phyloP scores from a whole-genome alignment of 495 filamentous ascomycete genomes.

The Lophium mytilinum region DNA sequence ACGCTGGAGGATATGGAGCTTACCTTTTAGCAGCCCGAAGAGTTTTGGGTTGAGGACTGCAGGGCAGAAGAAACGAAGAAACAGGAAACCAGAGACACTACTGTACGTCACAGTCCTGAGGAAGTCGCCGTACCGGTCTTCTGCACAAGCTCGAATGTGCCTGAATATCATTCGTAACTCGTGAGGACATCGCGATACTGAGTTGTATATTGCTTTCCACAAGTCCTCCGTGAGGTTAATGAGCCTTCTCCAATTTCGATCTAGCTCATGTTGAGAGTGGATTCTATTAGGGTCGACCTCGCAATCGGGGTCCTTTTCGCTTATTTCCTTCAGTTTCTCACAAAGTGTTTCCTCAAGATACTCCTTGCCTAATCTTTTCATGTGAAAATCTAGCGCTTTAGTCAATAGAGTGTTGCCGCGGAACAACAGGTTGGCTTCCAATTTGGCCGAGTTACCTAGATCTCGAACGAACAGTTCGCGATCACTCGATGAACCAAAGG shows the following conservation, averaged over 20 bases:
- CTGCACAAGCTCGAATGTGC: slow-evolving; percentile 86
- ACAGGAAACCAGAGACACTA: slow-evolving; percentile 93
- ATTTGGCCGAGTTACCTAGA: slow-evolving; percentile 48
- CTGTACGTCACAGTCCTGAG: slow-evolving; percentile 88
- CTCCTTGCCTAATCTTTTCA: slow-evolving; percentile 88
- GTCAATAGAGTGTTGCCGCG: slow-evolving; percentile 92
- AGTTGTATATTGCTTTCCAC: slow-evolving; percentile 74
- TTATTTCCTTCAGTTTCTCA: slow-evolving; percentile 80
- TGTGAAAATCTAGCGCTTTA: slow-evolving; percentile 87
- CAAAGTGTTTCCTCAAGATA: slow-evolving; percentile 83
- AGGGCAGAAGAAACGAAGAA: slow-evolving; percentile 92
- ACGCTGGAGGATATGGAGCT: slow-evolving; percentile 18
- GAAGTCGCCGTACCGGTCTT: slow-evolving; percentile 96
- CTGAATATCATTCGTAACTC: slow-evolving; percentile 84
- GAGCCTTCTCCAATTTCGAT: slow-evolving; percentile 76
- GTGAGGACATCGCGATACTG: slow-evolving; percentile 64
- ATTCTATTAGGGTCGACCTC: slow-evolving; percentile 86
- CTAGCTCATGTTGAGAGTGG: slow-evolving; percentile 61
- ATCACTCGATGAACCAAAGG: slow-evolving; percentile 38
- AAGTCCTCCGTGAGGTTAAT: slow-evolving; percentile 68
- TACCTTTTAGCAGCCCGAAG: slow-evolving; percentile 82
- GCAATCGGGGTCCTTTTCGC: slow-evolving; percentile 80
- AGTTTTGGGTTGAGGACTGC: slow-evolving; percentile 94
- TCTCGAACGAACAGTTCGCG: slow-evolving; percentile 57
- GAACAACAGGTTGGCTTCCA: slow-evolving; percentile 92